These are phyloP conservation scores for Geotrichum carabidarum DNA, from an alignment of 1,139 yeast genomes.

Conservation along the genomic window DNA sequence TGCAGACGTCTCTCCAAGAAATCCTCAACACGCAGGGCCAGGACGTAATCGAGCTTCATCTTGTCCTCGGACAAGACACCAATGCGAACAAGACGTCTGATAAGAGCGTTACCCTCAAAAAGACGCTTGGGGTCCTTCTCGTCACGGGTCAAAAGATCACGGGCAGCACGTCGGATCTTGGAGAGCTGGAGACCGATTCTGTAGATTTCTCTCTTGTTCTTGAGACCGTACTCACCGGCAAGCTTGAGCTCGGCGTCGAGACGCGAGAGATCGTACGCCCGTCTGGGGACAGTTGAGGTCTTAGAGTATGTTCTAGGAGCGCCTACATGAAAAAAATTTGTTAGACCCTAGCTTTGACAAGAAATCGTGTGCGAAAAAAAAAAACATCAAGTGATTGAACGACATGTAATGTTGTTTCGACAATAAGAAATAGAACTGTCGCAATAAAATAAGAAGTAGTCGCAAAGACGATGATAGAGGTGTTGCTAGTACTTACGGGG, in stretches of 20 bases:
- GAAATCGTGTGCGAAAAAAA: background rate
- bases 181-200: constrained; percentile 98
- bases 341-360: background rate
- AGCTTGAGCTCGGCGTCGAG: constrained; percentile 98
- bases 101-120: constrained; percentile 99
- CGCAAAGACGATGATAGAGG: background rate
- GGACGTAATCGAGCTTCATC: constrained; percentile 99
- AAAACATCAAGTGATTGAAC: background rate
- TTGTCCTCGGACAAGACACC: constrained; percentile 99
- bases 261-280: constrained; percentile 98
- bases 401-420: background rate
- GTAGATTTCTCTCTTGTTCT: constrained; percentile 99
- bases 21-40: constrained; percentile 97
- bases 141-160: constrained; percentile 99
- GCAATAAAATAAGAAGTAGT: background rate
- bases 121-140: constrained; percentile 99
- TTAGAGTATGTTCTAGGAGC: constrained; percentile 96
- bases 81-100: constrained; percentile 90
- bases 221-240: constrained; percentile 99
- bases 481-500: constrained; percentile 19
- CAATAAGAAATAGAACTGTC: background rate
- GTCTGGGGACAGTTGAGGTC: constrained; percentile 99
- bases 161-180: constrained; percentile 99
- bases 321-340: constrained; percentile 22
- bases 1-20: constrained; percentile 99